These are phyloP conservation scores for Sclerotinia spermophila DNA, from an alignment of 2,329 filamentous ascomycete species.

Conservation along the genomic window DNA sequence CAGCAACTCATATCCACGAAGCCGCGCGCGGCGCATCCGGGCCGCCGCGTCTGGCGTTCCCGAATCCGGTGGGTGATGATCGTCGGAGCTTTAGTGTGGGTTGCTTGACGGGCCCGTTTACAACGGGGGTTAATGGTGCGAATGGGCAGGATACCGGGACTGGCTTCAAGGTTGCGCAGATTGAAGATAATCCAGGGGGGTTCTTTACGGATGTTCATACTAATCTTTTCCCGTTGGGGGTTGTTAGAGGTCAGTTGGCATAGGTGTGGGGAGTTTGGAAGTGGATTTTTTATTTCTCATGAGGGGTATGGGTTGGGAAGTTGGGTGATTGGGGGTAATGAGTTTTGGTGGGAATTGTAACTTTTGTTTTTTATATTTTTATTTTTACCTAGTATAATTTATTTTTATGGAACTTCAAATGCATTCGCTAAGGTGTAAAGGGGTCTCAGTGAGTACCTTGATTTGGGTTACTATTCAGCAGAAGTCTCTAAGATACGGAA, in stretches of 20 bases:
- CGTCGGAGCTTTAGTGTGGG: slow-evolving; percentile 34
- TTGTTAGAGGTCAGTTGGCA: slow-evolving; percentile 46
- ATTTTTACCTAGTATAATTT: not conserved
- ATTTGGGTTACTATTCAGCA: not conserved
- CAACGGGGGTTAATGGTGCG: slow-evolving; percentile 40
- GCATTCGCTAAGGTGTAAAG: not conserved
- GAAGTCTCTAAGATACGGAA: not conserved
- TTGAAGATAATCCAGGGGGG: slow-evolving; percentile 45
- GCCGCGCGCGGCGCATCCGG: slow-evolving; percentile 43
- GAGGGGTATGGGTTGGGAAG: not conserved
- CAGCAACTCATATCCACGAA: slow-evolving; percentile 50
- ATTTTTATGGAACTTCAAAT: not conserved
- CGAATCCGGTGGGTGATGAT: slow-evolving; percentile 42
- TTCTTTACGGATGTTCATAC: slow-evolving; percentile 51
- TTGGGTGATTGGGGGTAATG: too few relatives aligned
- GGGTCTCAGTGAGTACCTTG: not conserved
- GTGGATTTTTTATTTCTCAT: not conserved
- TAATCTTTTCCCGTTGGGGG: slow-evolving; percentile 42
- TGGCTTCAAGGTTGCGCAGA: slow-evolving; percentile 45
- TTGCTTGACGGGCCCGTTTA: slow-evolving; percentile 42
- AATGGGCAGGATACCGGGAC: slow-evolving; percentile 44
- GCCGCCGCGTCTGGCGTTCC: slow-evolving; percentile 46
- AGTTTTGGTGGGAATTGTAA: not conserved
- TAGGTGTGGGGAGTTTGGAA: not conserved
- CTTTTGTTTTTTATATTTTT: not conserved